Evolutionary conservation across 192 early-diverging fungal genomes (phyloP), one percentile per base, ranked within the genome.

Genomic region (Entomortierella beljakovae): DNA sequence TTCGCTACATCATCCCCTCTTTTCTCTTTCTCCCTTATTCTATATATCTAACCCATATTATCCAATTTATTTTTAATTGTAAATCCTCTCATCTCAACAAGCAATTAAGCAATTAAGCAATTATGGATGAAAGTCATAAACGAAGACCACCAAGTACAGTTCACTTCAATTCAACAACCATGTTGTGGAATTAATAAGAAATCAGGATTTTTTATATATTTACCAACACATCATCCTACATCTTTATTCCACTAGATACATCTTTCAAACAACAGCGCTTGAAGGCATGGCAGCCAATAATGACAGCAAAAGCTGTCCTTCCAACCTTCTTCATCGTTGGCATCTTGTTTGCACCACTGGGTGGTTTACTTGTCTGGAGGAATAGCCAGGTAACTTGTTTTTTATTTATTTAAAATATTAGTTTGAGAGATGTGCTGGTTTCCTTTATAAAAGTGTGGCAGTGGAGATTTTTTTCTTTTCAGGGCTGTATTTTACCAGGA

Each of bases 261-360:
- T 94, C 95, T 16, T 98, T 98, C 81, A 97, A 94, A 85, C 97
- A 99, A 82, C 97, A 99, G 80, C 92, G 96, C 22, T 88, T 99
- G 65, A 94, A 92, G 62, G 95, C 97, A 13, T 99, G 97, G 97
- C 96, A 99, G 85, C 97, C 97, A 7, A 91, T 99, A 26, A 84
- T 99, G 55, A 99, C 95, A n/a, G 96, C 97, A 62, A 96, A 95
- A 72, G 93, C 92, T 38, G 96, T 97, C 16, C 82, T 99, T 4
- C 97, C 97, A 2, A 92, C 95, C 23, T 96, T 97, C 69, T 99
- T 99, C 82, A 85, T 95, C 58, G 86, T 99, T 58, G 97, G 97
- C 13, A 87, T 95, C 13, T 85, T 97, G 18, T 99, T 99, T 84
- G 90, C 95, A 52, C 97, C 96, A 16, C 84, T 99, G 58, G 97